Evolutionary conservation across 108 stramenopile genomes (phyloP).

Genomic region (Skeletonema menzelii): DNA sequence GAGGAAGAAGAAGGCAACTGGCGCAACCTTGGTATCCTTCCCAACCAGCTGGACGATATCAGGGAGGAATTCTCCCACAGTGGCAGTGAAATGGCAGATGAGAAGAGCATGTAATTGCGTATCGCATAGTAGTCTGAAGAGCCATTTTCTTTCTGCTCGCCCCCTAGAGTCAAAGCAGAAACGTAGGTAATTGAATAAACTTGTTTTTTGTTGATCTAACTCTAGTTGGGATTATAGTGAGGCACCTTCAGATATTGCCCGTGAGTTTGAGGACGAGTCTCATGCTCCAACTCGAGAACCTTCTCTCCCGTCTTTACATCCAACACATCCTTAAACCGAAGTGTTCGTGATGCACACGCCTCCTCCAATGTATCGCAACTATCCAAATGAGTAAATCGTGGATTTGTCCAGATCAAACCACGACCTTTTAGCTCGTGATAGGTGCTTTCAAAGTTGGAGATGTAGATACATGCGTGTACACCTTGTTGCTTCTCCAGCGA

Average conservation of each 20-base stretch:
- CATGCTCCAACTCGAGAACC: slow-evolving; percentile 45
- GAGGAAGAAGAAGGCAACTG: slow-evolving; percentile 19
- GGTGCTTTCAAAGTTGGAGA: slow-evolving; percentile 25
- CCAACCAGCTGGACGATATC: background rate
- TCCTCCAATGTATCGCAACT: slow-evolving; percentile 64
- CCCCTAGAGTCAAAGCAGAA: background rate
- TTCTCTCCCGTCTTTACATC: slow-evolving; percentile 30
- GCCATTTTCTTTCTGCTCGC: background rate
- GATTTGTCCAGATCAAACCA: slow-evolving; percentile 52
- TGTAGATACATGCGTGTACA: slow-evolving; percentile 48
- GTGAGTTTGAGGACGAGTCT: slow-evolving; percentile 46
- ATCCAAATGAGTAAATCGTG: slow-evolving; percentile 55
- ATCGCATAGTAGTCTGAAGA: background rate
- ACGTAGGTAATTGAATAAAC: background rate
- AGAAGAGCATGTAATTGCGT: background rate
- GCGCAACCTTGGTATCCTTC: slow-evolving; percentile 2
- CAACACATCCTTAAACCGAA: slow-evolving; percentile 49
- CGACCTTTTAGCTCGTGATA: slow-evolving; percentile 21
- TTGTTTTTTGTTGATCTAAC: background rate
- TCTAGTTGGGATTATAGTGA: slow-evolving; percentile 18
- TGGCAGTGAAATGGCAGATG: background rate
- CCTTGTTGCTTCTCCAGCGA: slow-evolving; percentile 37
- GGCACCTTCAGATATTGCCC: slow-evolving; percentile 50
- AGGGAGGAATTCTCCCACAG: background rate
- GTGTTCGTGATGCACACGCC: slow-evolving; percentile 41